Evolutionary conservation across 2,329 filamentous ascomycete genomes (phyloP), one percentile per base, ranked within the genome.

Genomic region (Pyricularia sp.): DNA sequence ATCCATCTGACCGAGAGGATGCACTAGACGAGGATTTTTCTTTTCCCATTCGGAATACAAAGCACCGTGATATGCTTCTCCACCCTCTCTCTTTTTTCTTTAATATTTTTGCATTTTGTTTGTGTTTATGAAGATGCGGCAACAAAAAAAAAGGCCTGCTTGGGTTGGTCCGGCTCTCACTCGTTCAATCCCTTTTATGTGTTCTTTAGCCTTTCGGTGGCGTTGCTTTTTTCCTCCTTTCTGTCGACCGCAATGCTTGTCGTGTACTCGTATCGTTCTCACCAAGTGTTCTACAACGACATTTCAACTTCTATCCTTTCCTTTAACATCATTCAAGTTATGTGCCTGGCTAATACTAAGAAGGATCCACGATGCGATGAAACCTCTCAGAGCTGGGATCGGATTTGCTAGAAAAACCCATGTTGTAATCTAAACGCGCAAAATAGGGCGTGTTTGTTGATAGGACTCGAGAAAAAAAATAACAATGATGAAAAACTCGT

Each of bases 1-100:
- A 82, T 91, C 4, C 84, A 87, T 67, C 75, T 90, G 69, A 84
- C 84, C 70, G 86, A 90, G 73, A 82, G 83, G 66, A 72, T 88
- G 63, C 84, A 87, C 70, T 75, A 49, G 53, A 8, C 4, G 26
- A 44, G 10, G 12, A 1, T 40, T 40, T 35, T 35, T 12, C 10
- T 35, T 35, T 16, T 16, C 12, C 26, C 26, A 4, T 2, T 26
- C 16, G 33, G 3, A 40, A 16, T 3, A 40, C 16, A 6, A 16
- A 16, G 33, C 33, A 16, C 13, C 7, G 16, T 16, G 33, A 16
- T 40, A 16, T 16, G 3, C 33, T 16, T 40, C 13, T 16, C 4
- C 33, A 16, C 5, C 16, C 33, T 3, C 16, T 16, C 33, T 40
- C 33, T 13, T 40, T 40, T 4, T 40, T 40, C 16, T 12, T 2